A percentile compares a stretch with the other conserved stretches of the same genome.
phyloP scores from a whole-genome alignment of 1,284 basidiomycete genomes.

The Tranzscheliella williamsii region DNA sequence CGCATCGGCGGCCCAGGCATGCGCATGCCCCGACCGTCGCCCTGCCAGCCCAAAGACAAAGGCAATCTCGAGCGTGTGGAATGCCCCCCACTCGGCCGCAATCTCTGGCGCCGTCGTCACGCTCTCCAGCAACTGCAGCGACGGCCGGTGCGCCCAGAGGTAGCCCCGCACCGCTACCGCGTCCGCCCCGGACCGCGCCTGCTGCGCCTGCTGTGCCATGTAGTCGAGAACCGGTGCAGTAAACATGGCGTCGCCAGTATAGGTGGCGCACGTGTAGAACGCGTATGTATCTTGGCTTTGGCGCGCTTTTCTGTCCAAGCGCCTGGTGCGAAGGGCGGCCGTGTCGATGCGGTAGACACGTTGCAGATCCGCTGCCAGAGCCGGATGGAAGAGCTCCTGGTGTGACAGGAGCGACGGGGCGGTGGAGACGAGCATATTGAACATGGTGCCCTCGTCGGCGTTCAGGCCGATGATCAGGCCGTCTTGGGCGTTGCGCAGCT shows the following conservation, averaged over 20 bases:
- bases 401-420: constrained; percentile 15
- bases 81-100: constrained; percentile 20
- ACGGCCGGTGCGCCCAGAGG: constrained; percentile 26
- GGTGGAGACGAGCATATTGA: constrained; percentile 36
- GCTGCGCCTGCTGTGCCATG: constrained; percentile 5
- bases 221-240: constrained; percentile 31
- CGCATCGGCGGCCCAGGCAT: too few relatives aligned
- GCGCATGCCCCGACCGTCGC: too few relatives aligned
- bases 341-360: constrained; percentile 15
- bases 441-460: constrained; percentile 46
- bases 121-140: constrained; percentile 11
- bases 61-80: constrained; percentile 36
- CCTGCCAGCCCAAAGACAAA: constrained; percentile 34
- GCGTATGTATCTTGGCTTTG: constrained; percentile 6
- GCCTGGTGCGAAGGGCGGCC: too few relatives aligned
- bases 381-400: constrained; percentile 9
- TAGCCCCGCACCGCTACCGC: constrained; percentile 21
- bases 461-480: constrained; percentile 34
- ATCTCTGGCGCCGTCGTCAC: constrained; percentile 22
- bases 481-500: constrained; percentile 23
- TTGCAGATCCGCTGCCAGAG: constrained; percentile 12
- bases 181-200: background rate
- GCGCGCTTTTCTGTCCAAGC: too few relatives aligned
- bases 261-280: constrained; percentile 32
- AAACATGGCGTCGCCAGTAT: constrained; percentile 42